phyloP scores from a whole-genome alignment of 2,329 filamentous ascomycete species.

The Beauveria bassiana region DNA sequence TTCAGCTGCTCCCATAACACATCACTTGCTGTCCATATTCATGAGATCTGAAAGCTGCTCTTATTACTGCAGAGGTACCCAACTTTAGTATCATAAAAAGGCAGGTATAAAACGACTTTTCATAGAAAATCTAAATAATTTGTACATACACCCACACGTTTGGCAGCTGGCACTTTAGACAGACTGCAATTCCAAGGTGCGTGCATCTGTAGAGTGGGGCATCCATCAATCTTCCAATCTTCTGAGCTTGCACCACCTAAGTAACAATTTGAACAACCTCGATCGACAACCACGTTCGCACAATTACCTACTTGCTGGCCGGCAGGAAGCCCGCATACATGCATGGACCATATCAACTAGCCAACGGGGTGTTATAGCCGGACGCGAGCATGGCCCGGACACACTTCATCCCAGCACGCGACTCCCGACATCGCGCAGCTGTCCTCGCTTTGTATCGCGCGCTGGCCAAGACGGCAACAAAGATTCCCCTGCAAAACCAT shows the following conservation, averaged over 20 bases:
- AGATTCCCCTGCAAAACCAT: conserved; percentile 44
- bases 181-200: too few species aligned
- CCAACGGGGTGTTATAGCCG: not conserved
- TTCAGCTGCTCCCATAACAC: too few species aligned
- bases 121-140: too few species aligned
- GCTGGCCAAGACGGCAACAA: conserved; percentile 51
- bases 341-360: not conserved
- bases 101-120: too few species aligned
- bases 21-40: too few species aligned
- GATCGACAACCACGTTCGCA: not conserved
- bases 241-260: not conserved
- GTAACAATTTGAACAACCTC: not conserved
- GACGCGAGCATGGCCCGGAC: conserved; percentile 20
- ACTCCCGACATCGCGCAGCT: conserved; percentile 46
- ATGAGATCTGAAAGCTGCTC: too few species aligned
- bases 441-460: conserved; percentile 66
- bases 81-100: too few species aligned
- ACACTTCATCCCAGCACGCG: conserved; percentile 38
- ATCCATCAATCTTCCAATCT: not conserved
- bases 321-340: not conserved
- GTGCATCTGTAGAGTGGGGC: not conserved
- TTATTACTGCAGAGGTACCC: too few species aligned
- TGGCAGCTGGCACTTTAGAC: too few species aligned
- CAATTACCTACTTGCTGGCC: not conserved
- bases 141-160: too few species aligned